phyloP scores from a whole-genome alignment of 352 stramenopile genomes.

The Bremia lactucae region DNA sequence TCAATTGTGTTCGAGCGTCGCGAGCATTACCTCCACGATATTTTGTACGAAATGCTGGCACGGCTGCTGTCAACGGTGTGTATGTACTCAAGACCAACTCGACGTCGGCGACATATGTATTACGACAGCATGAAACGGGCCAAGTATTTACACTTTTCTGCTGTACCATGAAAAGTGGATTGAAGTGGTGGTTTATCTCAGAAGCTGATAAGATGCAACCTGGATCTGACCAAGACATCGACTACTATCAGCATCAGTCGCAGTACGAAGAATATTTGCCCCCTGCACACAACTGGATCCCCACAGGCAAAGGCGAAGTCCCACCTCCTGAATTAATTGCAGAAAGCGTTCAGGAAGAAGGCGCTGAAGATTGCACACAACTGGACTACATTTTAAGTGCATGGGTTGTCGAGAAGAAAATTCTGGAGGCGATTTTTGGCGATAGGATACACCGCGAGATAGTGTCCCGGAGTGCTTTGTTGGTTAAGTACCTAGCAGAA shows the following conservation, averaged over 20 bases:
- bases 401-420: constrained; percentile 65
- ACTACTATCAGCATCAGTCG: constrained; percentile 98
- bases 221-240: constrained; percentile 96
- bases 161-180: constrained; percentile 95
- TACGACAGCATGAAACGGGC: constrained; percentile 52
- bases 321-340: constrained; percentile 63
- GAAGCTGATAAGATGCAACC: constrained; percentile 94
- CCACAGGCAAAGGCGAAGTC: constrained; percentile 58
- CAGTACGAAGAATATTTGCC: constrained; percentile 89
- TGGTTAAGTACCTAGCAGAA: constrained; percentile 82
- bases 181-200: constrained; percentile 99
- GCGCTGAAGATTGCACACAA: constrained; percentile 34
- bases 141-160: constrained; percentile 92
- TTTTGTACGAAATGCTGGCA: constrained; percentile 86
- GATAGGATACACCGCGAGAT: constrained; percentile 84
- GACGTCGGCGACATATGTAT: constrained; percentile 63
- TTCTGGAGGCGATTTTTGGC: constrained; percentile 81
- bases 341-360: constrained; percentile 47
- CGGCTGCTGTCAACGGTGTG: constrained; percentile 86
- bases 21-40: constrained; percentile 83
- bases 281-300: constrained; percentile 83
- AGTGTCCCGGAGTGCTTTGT: constrained; percentile 63
- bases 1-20: constrained; percentile 75
- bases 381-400: constrained; percentile 64
- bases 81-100: constrained; percentile 81